Evolutionary conservation across 2,329 filamentous ascomycete species (phyloP), one percentile per base, ranked within the genome.

Genomic region (Diaporthe helianthi): DNA sequence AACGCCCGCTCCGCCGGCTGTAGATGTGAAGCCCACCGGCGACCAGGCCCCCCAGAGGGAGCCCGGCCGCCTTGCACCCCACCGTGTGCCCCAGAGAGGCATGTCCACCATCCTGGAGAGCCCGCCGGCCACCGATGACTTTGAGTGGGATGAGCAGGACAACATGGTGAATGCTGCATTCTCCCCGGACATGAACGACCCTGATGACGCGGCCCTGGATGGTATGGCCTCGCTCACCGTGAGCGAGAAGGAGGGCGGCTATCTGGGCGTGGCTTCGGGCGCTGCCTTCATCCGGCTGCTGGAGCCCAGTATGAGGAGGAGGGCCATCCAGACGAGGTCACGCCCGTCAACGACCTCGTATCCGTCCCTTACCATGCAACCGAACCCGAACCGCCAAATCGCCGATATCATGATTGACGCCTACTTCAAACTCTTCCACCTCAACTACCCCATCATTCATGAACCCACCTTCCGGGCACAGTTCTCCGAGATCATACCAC

Each of bases 181-280:
- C 1, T 77, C 76, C 75, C 76, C 17, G 71, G 3, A 67, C 65
- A 71, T 24, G 70, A 74, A 22, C 8, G 73, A 74, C 2, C 72
- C 74, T 2, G 76, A 76, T 26, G 75, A 74, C 5, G 77, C 77
- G 1, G 75, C 79, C 15, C 73, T 78, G n/a, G 79, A 81, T 55
- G 79, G 79, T 13, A 81, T 81, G 79, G 79, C 79, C 1, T 78
- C 79, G 6, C 70, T 80, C 4, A 77, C 78, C 1, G 76, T 80
- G 22, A 74, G 75, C 24, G 78, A 80, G 49, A 74, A 76, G 9
- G 79, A 82, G 36, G 77, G 78, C 1, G 83, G 83, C 6, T 85
- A 84, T 72, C 78, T 84, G 10, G 83, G 83, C 1, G 77, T 82
- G 0, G 81, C 81, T 1, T 84, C 81, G 7, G 82, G 82, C 1